These are phyloP conservation scores for Nicotiana noctiflora DNA, from an alignment of 257 asterid species.

Conservation along the genomic window DNA sequence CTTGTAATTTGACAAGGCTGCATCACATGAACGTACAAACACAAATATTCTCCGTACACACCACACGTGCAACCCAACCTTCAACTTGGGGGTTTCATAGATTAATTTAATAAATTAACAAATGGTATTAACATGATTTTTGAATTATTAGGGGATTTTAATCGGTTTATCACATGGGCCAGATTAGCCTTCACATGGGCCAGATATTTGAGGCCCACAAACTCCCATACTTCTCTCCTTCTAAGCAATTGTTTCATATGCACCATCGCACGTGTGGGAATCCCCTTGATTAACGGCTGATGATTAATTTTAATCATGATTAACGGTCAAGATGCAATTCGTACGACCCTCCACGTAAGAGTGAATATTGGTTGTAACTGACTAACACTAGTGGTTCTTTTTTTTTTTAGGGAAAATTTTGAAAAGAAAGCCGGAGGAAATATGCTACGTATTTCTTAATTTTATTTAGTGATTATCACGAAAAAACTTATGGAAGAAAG, in stretches of 20 bases:
- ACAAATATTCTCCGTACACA: background rate
- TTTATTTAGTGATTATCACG: background rate
- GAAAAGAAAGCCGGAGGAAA: background rate
- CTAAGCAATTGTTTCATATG: constrained; percentile 20
- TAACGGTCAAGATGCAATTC: background rate
- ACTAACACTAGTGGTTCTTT: background rate
- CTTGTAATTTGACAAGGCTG: background rate
- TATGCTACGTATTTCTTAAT: background rate
- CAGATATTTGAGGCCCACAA: constrained; percentile 23
- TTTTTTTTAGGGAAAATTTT: background rate
- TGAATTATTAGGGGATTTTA: constrained; percentile 17
- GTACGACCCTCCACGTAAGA: background rate
- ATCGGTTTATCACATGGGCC: constrained; percentile 34
- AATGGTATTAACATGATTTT: background rate
- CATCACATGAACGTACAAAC: background rate
- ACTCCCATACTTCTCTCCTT: background rate
- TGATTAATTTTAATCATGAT: background rate
- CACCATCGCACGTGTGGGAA: constrained; percentile 26
- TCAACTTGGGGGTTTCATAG: background rate
- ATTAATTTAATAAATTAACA: background rate
- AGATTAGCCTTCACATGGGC: constrained; percentile 33
- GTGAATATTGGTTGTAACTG: background rate
- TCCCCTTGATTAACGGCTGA: constrained; percentile 10
- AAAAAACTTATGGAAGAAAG: background rate
- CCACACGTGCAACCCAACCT: constrained; percentile 27